Evolutionary conservation across 177 flowering plant genomes (phyloP).

Genomic region (Vitis hybrid): DNA sequence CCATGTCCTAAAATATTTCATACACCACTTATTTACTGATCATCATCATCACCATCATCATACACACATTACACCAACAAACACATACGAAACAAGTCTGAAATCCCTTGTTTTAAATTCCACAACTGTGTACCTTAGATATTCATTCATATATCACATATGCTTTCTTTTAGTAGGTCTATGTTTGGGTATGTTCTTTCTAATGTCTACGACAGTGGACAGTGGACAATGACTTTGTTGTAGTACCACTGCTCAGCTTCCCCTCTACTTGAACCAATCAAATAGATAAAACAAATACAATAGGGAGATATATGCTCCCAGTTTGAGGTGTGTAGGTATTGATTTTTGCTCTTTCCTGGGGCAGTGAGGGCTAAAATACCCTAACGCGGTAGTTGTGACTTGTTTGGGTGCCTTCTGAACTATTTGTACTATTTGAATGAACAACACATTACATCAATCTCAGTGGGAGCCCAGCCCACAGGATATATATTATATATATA

Average conservation of each 20-base stretch:
- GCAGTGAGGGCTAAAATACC: no score
- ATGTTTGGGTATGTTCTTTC: background rate
- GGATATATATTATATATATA: background rate
- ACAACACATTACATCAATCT: slow-evolving; percentile 2
- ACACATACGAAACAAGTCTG: background rate
- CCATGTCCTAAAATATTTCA: background rate
- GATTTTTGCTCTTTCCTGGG: background rate
- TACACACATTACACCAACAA: background rate
- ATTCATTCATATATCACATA: background rate
- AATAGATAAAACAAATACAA: background rate
- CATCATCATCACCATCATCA: no score
- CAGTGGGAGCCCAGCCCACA: background rate
- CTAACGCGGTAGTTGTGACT: no score
- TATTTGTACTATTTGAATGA: slow-evolving; percentile 1
- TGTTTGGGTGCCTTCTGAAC: background rate
- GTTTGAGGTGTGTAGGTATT: background rate
- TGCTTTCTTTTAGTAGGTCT: background rate
- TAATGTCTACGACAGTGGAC: background rate
- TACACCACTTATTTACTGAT: background rate
- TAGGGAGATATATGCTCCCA: background rate
- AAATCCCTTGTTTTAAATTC: background rate
- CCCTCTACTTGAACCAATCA: no score
- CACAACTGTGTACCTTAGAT: background rate
- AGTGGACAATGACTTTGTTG: background rate
- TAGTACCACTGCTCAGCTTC: no score